Percentiles rank a stretch among this genome's conserved stretches.
phyloP scores from a whole-genome alignment of 2,329 filamentous ascomycete genomes.

The Exophiala sideris region DNA sequence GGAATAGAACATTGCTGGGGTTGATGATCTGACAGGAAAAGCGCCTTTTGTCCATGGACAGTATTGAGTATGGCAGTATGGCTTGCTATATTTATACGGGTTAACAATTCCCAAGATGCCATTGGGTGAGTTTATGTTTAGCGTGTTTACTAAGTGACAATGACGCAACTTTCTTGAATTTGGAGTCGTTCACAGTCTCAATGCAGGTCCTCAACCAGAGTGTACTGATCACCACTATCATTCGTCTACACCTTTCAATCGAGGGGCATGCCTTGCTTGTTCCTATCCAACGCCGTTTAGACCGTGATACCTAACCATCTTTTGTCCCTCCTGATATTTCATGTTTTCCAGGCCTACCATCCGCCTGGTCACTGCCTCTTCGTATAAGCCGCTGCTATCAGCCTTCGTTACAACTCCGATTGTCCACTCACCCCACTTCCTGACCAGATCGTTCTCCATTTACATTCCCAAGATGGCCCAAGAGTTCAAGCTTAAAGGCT shows the following conservation, averaged over 20 bases:
- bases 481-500: constrained; percentile 28
- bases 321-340: background rate
- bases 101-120: background rate
- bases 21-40: background rate
- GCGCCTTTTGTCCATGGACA: background rate
- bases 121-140: background rate
- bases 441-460: constrained; percentile 8
- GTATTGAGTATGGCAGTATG: background rate
- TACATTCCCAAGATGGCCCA: constrained; percentile 23
- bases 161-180: background rate
- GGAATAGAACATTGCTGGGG: background rate
- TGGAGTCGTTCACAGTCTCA: no score
- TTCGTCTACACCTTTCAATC: background rate
- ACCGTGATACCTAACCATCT: background rate
- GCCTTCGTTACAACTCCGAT: background rate
- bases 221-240: background rate
- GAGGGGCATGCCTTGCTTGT: background rate
- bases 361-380: constrained; percentile 8
- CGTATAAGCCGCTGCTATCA: constrained; percentile 6
- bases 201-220: no score
- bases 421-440: background rate
- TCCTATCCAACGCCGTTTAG: background rate
- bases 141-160: background rate
- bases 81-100: background rate
- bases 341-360: constrained; percentile 6